Base-by-base conservation (phyloP, 1,284 basidiomycete species). In the Chondrostereum purpureum region DNA sequence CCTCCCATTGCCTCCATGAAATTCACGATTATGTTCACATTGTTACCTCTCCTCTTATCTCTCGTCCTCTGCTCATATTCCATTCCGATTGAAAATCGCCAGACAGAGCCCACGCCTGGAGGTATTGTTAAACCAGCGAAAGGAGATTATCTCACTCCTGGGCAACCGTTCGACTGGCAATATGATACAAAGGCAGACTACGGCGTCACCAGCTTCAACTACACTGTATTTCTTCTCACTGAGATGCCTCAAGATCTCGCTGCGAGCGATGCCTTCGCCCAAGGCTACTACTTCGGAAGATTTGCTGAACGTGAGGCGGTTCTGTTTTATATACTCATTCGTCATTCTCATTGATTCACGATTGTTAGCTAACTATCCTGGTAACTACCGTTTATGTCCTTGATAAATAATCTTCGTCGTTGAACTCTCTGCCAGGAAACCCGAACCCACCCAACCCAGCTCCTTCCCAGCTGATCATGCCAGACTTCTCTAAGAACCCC, bases 391-490 rank as follows among this genome's bases (percentile, higher is more conserved):
- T n/a, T n/a, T n/a, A n/a, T n/a, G n/a, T n/a, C n/a, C n/a, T n/a
- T n/a, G n/a, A n/a, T n/a, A n/a, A n/a, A n/a, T n/a, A n/a, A n/a
- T n/a, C n/a, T n/a, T n/a, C n/a, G n/a, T n/a, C n/a, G n/a, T 31
- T 37, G n/a, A 24, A 38, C 8, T 39, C 21, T 5, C 18, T 34
- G 24, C 16, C 43, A 67, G 64, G 54, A 13, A 66, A 67, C 39
- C 70, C 71, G 10, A 61, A 64, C 53, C 63, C 73, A 2, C 50
- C 52, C 21, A 68, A 73, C 50, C 66, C 65, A 5, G 57, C 68
- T 2, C 74, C 73, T 3, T 42, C 62, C 1, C 57, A 65, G 42
- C 60, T 75, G 21, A 62, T 58, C 16, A 75, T 75, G 73, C 74
- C 74, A 13, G 62, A 75, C 61, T 72, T 77, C 49, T 65, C 71